Evolutionary conservation across 257 asterid genomes (phyloP), one percentile per base, ranked within the genome.

Genomic region (Solanum okadae): DNA sequence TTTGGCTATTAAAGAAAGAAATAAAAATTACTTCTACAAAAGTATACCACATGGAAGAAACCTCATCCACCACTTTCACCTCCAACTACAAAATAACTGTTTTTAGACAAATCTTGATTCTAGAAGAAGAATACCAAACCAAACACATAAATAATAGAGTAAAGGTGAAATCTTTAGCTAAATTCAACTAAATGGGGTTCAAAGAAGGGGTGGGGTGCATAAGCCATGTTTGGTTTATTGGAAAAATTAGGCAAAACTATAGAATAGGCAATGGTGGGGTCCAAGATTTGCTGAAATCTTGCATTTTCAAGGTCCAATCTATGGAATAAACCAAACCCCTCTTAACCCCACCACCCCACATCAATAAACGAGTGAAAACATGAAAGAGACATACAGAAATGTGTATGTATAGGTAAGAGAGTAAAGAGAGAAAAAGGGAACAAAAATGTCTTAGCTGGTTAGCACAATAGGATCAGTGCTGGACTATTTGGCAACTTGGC

Each of bases 401-500:
- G 1, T 81, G 86, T 81, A 81, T 29, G 86, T 81, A 81, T 29
- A 46, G 70, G 44, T 81, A 0, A 12, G 0, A 5, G 86, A 38
- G 22, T 38, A 76, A 76, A 76, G 59, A 76, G 33, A 38, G 84
- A 87, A 11, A 61, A 77, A 23, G 33, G 63, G 16, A 59, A 35
- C 86, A 38, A 76, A 27, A 46, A 59, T 88, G 68, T 46, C 42
- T 91, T 92, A 92, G 94, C 93, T 93, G 95, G 93, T 88, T 25
- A 67, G 92, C 95, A 93, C 87, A 87, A 89, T 77, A 83, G 29
- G 56, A 29, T 49, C 40, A 15, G 79, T 67, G 25, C 46, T 73
- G 46, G 84, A 86, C 59, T 84, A 31, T 85, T 38, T 65, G 86
- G 87, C 93, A 90, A 89, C 90, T 87, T 75, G 65, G 78, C 78